phyloP scores from a whole-genome alignment of 257 asterid species.

The Petunia secreta region DNA sequence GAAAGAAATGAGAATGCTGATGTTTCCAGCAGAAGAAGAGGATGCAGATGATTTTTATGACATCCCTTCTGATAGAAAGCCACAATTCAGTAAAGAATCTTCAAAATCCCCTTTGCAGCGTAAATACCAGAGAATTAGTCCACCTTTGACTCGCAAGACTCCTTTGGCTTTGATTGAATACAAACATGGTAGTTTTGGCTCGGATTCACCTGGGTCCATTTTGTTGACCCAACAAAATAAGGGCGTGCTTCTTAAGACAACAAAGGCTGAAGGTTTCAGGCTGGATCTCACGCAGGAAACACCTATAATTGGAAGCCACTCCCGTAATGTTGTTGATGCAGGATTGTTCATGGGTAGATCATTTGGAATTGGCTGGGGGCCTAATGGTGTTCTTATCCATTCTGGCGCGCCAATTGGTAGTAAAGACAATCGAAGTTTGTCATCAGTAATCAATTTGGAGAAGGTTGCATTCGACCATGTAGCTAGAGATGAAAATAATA shows the following conservation, averaged over 20 bases:
- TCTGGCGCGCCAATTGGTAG: slow-evolving; percentile 88
- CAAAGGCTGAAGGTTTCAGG: slow-evolving; percentile 74
- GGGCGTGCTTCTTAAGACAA: slow-evolving; percentile 52
- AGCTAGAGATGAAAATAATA: slow-evolving; percentile 66
- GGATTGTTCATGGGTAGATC: slow-evolving; percentile 98
- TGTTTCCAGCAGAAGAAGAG: slow-evolving; percentile 72
- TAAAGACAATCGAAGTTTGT: slow-evolving; percentile 47
- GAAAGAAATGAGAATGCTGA: slow-evolving; percentile 76
- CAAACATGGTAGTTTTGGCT: slow-evolving; percentile 69
- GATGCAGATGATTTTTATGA: slow-evolving; percentile 54
- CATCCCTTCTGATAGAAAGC: slow-evolving; percentile 47
- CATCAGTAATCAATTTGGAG: slow-evolving; percentile 84
- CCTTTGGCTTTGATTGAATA: slow-evolving; percentile 86
- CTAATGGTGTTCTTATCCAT: slow-evolving; percentile 89
- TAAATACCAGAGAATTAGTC: slow-evolving; percentile 42
- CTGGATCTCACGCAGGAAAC: slow-evolving; percentile 66
- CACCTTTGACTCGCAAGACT: slow-evolving; percentile 68
- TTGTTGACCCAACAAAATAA: slow-evolving; percentile 79
- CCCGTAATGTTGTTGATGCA: slow-evolving; percentile 88
- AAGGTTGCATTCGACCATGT: slow-evolving; percentile 81
- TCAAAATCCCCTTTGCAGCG: slow-evolving; percentile 62
- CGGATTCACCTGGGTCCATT: slow-evolving; percentile 70
- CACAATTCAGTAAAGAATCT: slow-evolving; percentile 53
- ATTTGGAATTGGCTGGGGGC: slow-evolving; percentile 99
- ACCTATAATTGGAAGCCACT: slow-evolving; percentile 64